A percentile compares a stretch with the other conserved stretches of the same genome.
These are phyloP conservation scores for Tieghemiomyces parasiticus DNA, from an alignment of 192 early-diverging fungal species.

Conservation along the genomic window DNA sequence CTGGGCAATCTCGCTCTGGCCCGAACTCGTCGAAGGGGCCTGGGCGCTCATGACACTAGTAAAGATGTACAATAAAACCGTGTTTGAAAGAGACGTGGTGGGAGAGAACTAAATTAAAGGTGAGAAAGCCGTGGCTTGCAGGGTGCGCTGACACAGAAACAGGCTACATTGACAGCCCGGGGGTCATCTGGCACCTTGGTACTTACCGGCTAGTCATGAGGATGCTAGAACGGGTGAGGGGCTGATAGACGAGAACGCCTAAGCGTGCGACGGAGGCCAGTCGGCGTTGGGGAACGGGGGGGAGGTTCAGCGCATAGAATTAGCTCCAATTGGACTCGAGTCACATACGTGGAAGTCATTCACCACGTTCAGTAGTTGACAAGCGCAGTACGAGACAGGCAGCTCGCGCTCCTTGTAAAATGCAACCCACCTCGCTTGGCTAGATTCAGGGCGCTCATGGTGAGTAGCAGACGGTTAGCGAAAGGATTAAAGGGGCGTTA, in stretches of 20 bases:
- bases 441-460: background rate
- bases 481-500: background rate
- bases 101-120: background rate
- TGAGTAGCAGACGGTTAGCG: background rate
- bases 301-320: background rate
- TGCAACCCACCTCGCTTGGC: background rate
- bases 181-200: background rate
- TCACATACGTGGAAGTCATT: too few species aligned
- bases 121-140: background rate
- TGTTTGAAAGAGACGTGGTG: background rate
- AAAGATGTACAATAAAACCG: background rate
- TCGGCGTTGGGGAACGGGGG: background rate
- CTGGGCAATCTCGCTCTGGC: slow-evolving; percentile 24
- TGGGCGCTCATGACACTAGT: background rate
- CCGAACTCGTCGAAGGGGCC: slow-evolving; percentile 1
- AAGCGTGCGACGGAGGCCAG: background rate
- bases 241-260: background rate
- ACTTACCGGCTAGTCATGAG: background rate
- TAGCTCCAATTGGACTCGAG: background rate
- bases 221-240: background rate
- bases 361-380: too few species aligned
- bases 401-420: background rate
- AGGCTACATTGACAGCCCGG: background rate
- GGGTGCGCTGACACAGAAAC: background rate
- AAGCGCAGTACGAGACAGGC: background rate